Evolutionary conservation across 2,329 filamentous ascomycete species (phyloP).

Genomic region (Colletotrichum destructivum): DNA sequence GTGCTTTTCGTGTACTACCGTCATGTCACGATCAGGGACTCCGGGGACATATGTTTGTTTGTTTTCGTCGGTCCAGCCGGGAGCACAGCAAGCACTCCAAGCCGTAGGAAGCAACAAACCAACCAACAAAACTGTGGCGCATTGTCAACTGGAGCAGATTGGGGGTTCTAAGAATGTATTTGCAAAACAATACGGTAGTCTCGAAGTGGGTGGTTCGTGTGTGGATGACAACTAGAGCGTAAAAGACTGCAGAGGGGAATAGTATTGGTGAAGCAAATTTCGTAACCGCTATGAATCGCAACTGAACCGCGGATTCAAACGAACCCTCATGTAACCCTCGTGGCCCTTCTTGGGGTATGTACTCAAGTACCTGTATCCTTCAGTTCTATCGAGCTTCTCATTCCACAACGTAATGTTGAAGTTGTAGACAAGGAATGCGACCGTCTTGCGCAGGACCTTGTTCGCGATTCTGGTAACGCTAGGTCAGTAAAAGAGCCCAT

Average conservation of each 20-base stretch:
- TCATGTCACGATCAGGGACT: background rate
- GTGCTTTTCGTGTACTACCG: no score
- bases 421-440: slow-evolving; percentile 40
- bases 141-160: background rate
- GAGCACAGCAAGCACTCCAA: slow-evolving; percentile 34
- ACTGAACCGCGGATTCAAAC: slow-evolving; percentile 24
- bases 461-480: slow-evolving; percentile 34
- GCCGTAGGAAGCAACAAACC: slow-evolving; percentile 27
- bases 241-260: slow-evolving; percentile 2
- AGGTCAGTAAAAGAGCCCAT: background rate
- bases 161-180: background rate
- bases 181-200: background rate
- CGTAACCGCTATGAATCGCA: slow-evolving; percentile 12
- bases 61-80: slow-evolving; percentile 6
- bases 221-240: background rate
- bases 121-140: slow-evolving; percentile 6
- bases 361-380: slow-evolving; percentile 34
- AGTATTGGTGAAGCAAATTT: background rate
- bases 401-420: slow-evolving; percentile 41
- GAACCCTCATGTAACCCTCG: slow-evolving; percentile 38
- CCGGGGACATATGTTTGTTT: slow-evolving; percentile 33
- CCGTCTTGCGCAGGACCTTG: slow-evolving; percentile 41
- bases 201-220: background rate
- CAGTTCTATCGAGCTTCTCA: slow-evolving; percentile 14
- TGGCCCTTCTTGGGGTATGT: slow-evolving; percentile 40